Percentiles rank a stretch among this genome's conserved stretches.
Evolutionary conservation across 257 asterid species (phyloP).

Genomic region (Solanum virginianum): DNA sequence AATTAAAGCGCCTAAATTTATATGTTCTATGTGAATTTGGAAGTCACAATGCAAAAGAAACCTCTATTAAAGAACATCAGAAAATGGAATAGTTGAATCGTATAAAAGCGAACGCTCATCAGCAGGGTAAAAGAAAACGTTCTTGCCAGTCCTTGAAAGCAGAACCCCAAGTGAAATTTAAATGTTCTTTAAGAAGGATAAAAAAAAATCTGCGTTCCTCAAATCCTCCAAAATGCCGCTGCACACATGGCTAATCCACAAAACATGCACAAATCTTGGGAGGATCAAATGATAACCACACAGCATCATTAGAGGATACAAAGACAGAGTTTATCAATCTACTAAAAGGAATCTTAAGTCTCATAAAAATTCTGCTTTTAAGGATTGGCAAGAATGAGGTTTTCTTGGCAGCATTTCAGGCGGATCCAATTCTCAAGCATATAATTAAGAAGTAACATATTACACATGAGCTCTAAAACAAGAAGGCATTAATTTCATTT

Average conservation of each 20-base stretch:
- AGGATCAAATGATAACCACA: not conserved
- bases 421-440: not conserved
- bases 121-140: not conserved
- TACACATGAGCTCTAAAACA: not conserved
- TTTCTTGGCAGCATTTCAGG: not conserved
- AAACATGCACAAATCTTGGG: not conserved
- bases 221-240: not conserved
- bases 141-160: not conserved
- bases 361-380: not conserved
- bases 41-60: not conserved
- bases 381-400: not conserved
- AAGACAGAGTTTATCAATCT: not conserved
- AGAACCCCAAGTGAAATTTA: not conserved
- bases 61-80: not conserved
- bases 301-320: not conserved
- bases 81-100: not conserved
- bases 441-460: not conserved
- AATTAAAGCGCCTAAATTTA: not conserved
- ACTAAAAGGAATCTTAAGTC: not conserved
- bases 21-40: not conserved
- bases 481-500: not conserved
- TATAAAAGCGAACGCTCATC: not conserved
- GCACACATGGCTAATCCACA: not conserved
- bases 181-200: not conserved
- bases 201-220: not conserved